phyloP scores from a whole-genome alignment of 352 stramenopile genomes.

The Pythium aquatile region DNA sequence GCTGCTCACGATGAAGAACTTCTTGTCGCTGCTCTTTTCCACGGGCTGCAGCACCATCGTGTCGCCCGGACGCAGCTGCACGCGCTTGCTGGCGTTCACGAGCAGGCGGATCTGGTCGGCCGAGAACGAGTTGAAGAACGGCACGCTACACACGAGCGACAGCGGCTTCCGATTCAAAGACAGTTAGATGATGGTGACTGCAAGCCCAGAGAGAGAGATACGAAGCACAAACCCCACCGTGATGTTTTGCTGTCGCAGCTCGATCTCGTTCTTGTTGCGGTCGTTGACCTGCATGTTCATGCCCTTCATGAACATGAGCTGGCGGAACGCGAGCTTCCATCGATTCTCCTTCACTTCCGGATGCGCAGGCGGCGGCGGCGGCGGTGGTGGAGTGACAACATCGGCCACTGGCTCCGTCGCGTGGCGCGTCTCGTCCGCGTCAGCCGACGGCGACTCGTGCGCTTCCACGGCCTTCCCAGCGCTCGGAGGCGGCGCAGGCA shows the following conservation, averaged over 20 bases:
- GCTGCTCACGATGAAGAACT: slow-evolving; percentile 69
- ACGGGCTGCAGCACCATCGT: slow-evolving; percentile 32
- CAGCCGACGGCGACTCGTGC: background rate
- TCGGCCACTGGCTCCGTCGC: background rate
- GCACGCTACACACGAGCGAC: slow-evolving; percentile 74
- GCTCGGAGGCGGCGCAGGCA: slow-evolving; percentile 1
- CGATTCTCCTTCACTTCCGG: slow-evolving; percentile 40
- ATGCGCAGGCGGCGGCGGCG: slow-evolving; percentile 3
- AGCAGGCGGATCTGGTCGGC: slow-evolving; percentile 52
- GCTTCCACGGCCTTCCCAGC: slow-evolving; percentile 7
- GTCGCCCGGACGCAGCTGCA: slow-evolving; percentile 52
- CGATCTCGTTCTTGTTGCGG: slow-evolving; percentile 77
- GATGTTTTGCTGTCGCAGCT: slow-evolving; percentile 76
- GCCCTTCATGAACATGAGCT: slow-evolving; percentile 82
- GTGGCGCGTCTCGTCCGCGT: slow-evolving; percentile 19
- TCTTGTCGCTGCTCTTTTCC: slow-evolving; percentile 28
- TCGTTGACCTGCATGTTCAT: slow-evolving; percentile 82
- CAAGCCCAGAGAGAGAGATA: too few relatives aligned
- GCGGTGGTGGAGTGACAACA: background rate
- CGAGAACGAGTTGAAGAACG: slow-evolving; percentile 70
- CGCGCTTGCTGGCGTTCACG: slow-evolving; percentile 40
- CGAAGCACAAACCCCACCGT: slow-evolving; percentile 31
- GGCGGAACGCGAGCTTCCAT: slow-evolving; percentile 76
- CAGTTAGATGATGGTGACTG: too few relatives aligned
- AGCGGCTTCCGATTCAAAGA: slow-evolving; percentile 32